A percentile compares a stretch with the other conserved stretches of the same genome.
Evolutionary conservation across 306 rosid species (phyloP).

Genomic region (Luffa aegyptiaca): DNA sequence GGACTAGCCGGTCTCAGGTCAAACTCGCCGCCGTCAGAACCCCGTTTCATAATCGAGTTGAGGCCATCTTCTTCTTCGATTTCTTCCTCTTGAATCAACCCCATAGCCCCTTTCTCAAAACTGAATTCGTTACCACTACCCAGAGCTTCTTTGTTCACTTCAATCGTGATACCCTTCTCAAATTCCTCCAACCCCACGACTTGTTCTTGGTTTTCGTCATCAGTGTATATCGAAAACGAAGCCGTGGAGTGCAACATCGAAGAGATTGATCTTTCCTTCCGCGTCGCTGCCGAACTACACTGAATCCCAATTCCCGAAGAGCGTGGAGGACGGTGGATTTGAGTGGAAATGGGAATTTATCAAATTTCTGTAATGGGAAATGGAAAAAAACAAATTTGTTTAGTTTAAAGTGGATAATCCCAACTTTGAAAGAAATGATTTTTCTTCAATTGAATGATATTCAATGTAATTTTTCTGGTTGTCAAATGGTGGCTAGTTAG

Average conservation of each 20-base stretch:
- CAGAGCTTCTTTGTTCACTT: slow-evolving; percentile 17
- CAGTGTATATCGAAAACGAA: slow-evolving; percentile 31
- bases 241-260: slow-evolving; percentile 39
- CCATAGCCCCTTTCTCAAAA: slow-evolving; percentile 34
- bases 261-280: not conserved
- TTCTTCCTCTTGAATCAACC: slow-evolving; percentile 48
- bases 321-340: not conserved
- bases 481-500: not conserved
- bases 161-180: slow-evolving; percentile 23
- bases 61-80: slow-evolving; percentile 34
- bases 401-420: not conserved
- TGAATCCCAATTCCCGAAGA: not conserved
- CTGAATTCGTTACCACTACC: slow-evolving; percentile 34
- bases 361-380: not conserved
- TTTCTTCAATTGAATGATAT: not conserved
- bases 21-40: slow-evolving; percentile 23
- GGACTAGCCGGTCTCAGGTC: slow-evolving; percentile 36
- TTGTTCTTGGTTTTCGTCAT: slow-evolving; percentile 18
- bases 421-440: not conserved
- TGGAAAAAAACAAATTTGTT: not conserved
- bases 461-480: not conserved
- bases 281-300: not conserved
- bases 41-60: slow-evolving; percentile 15
- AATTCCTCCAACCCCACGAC: slow-evolving; percentile 11
- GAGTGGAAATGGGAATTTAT: not conserved